Conservation (phyloP, 169 alveolate species). For the Plasmodium malariae region DNA sequence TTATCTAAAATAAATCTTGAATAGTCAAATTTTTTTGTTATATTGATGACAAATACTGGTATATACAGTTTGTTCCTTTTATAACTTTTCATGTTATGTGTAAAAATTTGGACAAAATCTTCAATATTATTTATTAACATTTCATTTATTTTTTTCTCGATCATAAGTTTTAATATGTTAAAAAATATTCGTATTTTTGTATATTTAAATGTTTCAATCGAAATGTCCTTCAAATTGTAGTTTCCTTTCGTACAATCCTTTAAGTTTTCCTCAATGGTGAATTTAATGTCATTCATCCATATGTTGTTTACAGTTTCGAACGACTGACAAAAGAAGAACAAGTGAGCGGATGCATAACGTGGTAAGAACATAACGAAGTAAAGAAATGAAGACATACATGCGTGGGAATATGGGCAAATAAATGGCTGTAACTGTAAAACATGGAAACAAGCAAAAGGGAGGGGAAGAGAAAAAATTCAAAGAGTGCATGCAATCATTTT, state of each 20-base stretch:
- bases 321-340: constrained; percentile 21
- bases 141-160: constrained; percentile 72
- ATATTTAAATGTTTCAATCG: constrained; percentile 63
- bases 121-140: constrained; percentile 52
- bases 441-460: not conserved
- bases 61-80: constrained; percentile 45
- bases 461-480: not conserved
- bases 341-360: not conserved
- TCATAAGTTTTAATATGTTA: constrained; percentile 51
- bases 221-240: constrained; percentile 57
- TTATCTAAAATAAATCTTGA: constrained; percentile 67
- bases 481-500: not conserved
- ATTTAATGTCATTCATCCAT: constrained; percentile 74
- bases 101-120: constrained; percentile 33
- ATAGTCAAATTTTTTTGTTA: constrained; percentile 68
- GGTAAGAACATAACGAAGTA: not conserved
- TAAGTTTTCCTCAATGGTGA: constrained; percentile 63
- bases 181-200: constrained; percentile 73
- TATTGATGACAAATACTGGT: constrained; percentile 67
- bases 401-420: not conserved
- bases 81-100: constrained; percentile 31
- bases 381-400: not conserved
- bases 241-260: constrained; percentile 71
- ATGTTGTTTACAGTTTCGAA: constrained; percentile 64
- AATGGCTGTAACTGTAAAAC: not conserved